These are phyloP conservation scores for Acidomyces sp. DNA, from an alignment of 495 filamentous ascomycete species.

Conservation along the genomic window DNA sequence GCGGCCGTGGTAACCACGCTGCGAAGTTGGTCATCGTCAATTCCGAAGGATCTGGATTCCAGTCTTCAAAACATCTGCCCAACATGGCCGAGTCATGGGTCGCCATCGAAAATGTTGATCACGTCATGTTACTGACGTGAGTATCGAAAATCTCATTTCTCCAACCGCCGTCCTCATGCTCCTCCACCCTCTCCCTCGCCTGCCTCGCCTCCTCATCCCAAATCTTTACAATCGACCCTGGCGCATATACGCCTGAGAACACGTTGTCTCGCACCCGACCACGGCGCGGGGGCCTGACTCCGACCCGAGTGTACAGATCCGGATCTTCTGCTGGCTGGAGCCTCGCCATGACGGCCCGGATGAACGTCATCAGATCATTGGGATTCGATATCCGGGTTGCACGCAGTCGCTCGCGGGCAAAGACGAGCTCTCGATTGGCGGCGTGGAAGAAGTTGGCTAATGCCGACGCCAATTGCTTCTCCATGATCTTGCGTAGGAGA, in stretches of 20 bases:
- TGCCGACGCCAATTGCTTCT: constrained; percentile 59
- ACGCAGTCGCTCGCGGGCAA: constrained; percentile 70
- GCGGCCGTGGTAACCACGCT: too few species aligned
- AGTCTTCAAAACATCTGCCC: too few species aligned
- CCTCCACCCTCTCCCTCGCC: constrained; percentile 51
- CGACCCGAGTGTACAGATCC: constrained; percentile 58
- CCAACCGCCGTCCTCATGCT: constrained; percentile 60
- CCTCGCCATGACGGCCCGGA: constrained; percentile 65
- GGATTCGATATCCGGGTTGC: constrained; percentile 75
- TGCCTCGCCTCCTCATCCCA: constrained; percentile 67
- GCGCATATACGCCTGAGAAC: constrained; percentile 75
- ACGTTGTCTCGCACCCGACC: constrained; percentile 36
- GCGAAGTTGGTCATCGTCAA: too few species aligned
- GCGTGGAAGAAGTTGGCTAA: constrained; percentile 57
- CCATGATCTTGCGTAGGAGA: constrained; percentile 62
- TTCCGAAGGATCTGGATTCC: too few species aligned
- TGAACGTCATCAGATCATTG: constrained; percentile 62
- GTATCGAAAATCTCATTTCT: constrained; percentile 71
- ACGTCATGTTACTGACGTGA: constrained; percentile 12
- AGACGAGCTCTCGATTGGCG: constrained; percentile 73
- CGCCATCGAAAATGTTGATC: too few species aligned
- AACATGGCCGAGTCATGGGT: too few species aligned
- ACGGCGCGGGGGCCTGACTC: constrained; percentile 44
- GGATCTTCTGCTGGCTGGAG: constrained; percentile 56
- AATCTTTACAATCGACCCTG: constrained; percentile 71